Base-by-base conservation (phyloP, 2,329 filamentous ascomycete species). In the Pezicula neosporulosa region DNA sequence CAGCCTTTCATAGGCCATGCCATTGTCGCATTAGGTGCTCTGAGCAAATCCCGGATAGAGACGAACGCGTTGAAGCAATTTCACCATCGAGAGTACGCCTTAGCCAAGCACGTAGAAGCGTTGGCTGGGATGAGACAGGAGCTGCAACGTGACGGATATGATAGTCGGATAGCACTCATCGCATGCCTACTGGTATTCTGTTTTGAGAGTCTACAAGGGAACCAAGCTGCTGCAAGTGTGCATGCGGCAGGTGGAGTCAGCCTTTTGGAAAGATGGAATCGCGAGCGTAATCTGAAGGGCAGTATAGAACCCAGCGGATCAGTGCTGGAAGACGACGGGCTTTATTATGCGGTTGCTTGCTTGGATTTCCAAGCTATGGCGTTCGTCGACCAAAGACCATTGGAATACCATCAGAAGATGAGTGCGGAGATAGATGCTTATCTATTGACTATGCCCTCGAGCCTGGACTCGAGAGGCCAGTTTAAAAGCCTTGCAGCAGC, bases 1-100 rank as follows among this genome's bases (percentile, higher is more conserved):
- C 54, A 61, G 27, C 48, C 51, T 13, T 60, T 56, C 38, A 49
- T 61, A 2, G 21, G 41, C 12, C 50, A 60, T 44, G 59, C 56
- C 10, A 44, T 60, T 3, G 47, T 61, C 8, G 58, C 58, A 2
- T 33, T 61, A 3, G 53, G 57, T 2, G 57, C 59, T 2, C 41
- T 61, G 9, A 52, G 44, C 19, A 54, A 43, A 48, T 16, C 42
- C 19, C 21, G 47, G 16, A 19, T 35, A 43, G 21, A 50, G 10
- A 41, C 21, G 16, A 35, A 28, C 13, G 18, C n/a, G 24, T 10
- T 12, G 18, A 16, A 8, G 44, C 12, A 46, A 19, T 21, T 42
- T 19, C n/a, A 15, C 18, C 51, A 51, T 37, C 28, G 21, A 8
- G 39, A 51, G 21, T 54, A 46, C 21, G 52, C 52, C 21, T 27